These are phyloP conservation scores for Mariannaea sp. DNA, from an alignment of 2,329 filamentous ascomycete species.

Conservation along the genomic window DNA sequence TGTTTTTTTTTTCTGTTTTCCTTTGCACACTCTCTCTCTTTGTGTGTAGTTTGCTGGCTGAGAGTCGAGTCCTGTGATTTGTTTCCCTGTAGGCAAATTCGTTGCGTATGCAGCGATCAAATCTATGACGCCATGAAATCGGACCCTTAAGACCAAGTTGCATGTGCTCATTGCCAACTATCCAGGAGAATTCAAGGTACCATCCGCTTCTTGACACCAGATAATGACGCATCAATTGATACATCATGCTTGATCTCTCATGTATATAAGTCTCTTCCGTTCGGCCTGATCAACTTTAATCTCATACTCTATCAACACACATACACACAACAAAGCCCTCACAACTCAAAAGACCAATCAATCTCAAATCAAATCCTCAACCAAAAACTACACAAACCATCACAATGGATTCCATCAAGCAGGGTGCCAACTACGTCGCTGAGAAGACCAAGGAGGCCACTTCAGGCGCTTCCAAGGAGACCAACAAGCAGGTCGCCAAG, in stretches of 20 bases:
- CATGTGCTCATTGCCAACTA: neutral
- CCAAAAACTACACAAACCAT: constrained; percentile 18
- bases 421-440: constrained; percentile 69
- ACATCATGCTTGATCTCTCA: constrained; percentile 5
- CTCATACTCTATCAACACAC: neutral
- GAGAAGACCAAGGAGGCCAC: constrained; percentile 64
- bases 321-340: no score
- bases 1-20: no score
- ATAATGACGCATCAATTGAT: neutral
- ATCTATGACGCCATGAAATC: constrained; percentile 32
- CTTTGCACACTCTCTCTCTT: no score
- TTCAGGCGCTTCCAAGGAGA: constrained; percentile 66
- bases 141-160: neutral
- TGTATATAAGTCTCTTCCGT: constrained; percentile 27
- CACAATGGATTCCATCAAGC: constrained; percentile 60
- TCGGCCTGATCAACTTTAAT: neutral
- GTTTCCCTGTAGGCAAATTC: constrained; percentile 1
- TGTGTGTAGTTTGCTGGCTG: no score
- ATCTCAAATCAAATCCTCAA: no score
- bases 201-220: no score
- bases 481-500: constrained; percentile 72
- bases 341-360: constrained; percentile 7
- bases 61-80: neutral
- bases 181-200: no score
- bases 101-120: neutral